Base-by-base conservation (phyloP, 192 early-diverging fungal species). In the Entomortierella beljakovae region DNA sequence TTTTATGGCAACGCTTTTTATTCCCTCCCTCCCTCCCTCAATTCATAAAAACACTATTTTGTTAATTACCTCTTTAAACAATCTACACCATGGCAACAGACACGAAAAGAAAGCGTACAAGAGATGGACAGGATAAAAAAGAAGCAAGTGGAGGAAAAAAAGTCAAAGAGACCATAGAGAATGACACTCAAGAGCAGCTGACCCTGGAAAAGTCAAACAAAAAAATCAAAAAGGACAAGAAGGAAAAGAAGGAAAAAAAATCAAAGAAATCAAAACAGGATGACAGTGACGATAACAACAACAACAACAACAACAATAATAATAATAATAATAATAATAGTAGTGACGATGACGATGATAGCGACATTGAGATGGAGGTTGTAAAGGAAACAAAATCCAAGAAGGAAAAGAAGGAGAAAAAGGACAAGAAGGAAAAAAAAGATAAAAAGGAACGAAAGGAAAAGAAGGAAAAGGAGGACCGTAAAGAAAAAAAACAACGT, bases 51-150 rank as follows among this genome's bases (percentile, higher is more conserved):
- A 23, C 50, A 52, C 50, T 7, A 52, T 23, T 23, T 23, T 7
- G 50, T 7, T 23, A 52, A 15, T 15, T 23, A 52, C 25, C 25
- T 23, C 7, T 7, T 52, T 23, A 23, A 52, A 8, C 8, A 11
- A 8, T 18, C 56, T 22, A 22, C 64, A 42, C 34, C 23, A 70
- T 46, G 50, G 58, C 50, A 50, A 57, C 34, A 9, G 65, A 76
- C 72, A 76, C 62, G 72, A 76, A 68, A 49, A 32, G 64, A 52
- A 76, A 76, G 53, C 64, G 53, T 35, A 40, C 57, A 34, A 74
- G 66, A 31, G 71, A 74, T 29, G 62, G 37, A 43, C 26, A 51
- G 58, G 57, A 61, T 10, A 35, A 2, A 6, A 42, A 62, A 25
- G 25, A 32, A 23, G 52, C 46, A 26, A 54, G 22, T 34, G n/a